Base-by-base conservation (phyloP, 768 basidiomycete genomes). In the Pulveroboletus sp. region DNA sequence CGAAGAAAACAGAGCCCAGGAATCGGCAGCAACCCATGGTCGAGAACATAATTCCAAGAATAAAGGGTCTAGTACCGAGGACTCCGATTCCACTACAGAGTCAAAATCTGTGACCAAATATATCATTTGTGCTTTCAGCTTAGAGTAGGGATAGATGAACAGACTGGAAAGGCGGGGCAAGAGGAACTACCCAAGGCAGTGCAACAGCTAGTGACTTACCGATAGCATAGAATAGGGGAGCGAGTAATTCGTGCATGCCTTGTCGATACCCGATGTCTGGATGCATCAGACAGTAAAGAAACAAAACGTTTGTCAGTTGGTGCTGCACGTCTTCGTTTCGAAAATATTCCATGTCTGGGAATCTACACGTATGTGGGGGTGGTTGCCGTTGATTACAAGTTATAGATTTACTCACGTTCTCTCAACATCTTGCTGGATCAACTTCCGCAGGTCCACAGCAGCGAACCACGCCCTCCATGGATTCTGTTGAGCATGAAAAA, bases 221-320 rank as follows among this genome's bases (percentile, higher is more conserved):
- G 44, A 64, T 46, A 42, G 85, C 85, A 60, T 89, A 82, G 59
- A 90, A 89, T 27, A 97, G 67, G 0, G 91, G 86, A 4, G 94
- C 96, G 18, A 97, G 78, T 8, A 98, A 71, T 63, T 99, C 96
- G 62, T 99, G 96, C 96, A 99, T 98, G 46, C 96, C 95, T 75
- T 99, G 96, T 28, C 96, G 81, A 65, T 99, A 99, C 18, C 93
- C 93, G 18, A 95, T 80, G 36, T 85, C 76, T 1, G 89, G 82
- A 63, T 94, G 82, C 63, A 82, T 79, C 36, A 81, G 75, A 12
- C 88, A 84, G 65, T 87, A 89, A 24, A 98, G 70, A 66, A 93
- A 96, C 9, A 99, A 75, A 17, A 96, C 82, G 58, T 93, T 89
- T 0, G 89, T 90, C 36, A 98, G 73, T 59, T 86, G 81, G 14